Percentiles rank a stretch among this genome's conserved stretches.
phyloP scores from a whole-genome alignment of 2,329 filamentous ascomycete genomes.

The Penicillium sclerotiorum region DNA sequence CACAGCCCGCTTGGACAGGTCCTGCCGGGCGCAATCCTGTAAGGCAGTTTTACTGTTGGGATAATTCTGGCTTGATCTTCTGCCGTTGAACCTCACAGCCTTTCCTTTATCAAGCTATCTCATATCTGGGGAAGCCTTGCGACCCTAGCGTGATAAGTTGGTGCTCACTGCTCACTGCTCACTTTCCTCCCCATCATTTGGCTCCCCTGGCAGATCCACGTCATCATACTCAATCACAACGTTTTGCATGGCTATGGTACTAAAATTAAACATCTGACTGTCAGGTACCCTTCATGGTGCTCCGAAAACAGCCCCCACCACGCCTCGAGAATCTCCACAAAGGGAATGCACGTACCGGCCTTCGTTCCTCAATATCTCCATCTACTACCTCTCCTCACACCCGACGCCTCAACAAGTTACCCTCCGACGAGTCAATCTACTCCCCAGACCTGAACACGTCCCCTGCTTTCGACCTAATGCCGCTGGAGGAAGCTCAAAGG shows the following conservation, averaged over 20 bases:
- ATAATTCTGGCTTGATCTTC: not conserved
- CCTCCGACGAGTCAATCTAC: conserved; percentile 37
- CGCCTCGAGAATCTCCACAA: conserved; percentile 37
- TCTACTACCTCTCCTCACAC: conserved; percentile 31
- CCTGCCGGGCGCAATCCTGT: not conserved
- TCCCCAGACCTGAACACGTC: conserved; percentile 43
- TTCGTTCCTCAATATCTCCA: conserved; percentile 38
- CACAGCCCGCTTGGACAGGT: not conserved
- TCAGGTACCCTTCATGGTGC: conserved; percentile 38
- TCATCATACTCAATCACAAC: no score
- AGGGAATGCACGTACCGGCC: conserved; percentile 32
- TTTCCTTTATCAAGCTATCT: not conserved
- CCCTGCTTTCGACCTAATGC: conserved; percentile 42
- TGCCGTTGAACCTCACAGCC: not conserved
- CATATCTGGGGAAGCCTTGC: conserved; percentile 4
- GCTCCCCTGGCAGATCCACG: no score
- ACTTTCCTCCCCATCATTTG: no score
- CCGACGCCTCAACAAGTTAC: conserved; percentile 30
- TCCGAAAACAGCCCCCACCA: conserved; percentile 43
- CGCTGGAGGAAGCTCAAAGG: conserved; percentile 40
- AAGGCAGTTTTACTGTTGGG: not conserved
- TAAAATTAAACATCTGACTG: not conserved
- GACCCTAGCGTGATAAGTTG: conserved; percentile 1
- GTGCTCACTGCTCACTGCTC: no score
- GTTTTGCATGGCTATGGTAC: not conserved